Evolutionary conservation across 768 basidiomycete genomes (phyloP), one percentile per base, ranked within the genome.

Genomic region (Clavulina sp.): DNA sequence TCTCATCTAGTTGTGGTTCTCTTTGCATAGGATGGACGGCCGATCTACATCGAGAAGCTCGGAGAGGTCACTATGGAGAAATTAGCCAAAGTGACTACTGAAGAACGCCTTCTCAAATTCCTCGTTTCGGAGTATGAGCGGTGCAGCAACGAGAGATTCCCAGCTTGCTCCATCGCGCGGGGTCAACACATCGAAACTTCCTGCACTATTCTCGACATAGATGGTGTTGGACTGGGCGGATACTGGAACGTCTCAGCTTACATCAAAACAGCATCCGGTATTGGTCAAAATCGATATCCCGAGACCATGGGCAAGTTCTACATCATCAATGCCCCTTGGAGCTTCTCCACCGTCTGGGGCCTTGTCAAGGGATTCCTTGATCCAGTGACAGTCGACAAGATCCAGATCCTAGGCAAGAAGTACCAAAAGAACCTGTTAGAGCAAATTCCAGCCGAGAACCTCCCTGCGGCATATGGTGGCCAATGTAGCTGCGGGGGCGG

Each of bases 231-330:
- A 6, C 62, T 97, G 55, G 65, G 74, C 56, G 78, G 77, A 62
- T 97, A 96, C 63, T 91, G 81, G 65, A 76, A 75, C 61, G 91
- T 97, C 68, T 92, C 87, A 69, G 84, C 86, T 67, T 93, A 89
- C 70, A 83, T 97, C 40, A 74, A 71, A 55, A 65, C 75, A 21
- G 84, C 89, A 0, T 69, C 82, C 0, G 61, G 64, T 26, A 81
- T 99, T 65, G 86, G 87, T 7, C 91, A 95, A 65, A 76, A 95
- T 69, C 73, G 83, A 57, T 97, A 91, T 65, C 86, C 89, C 1
- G 87, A 93, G 65, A 78, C 73, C 57, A 88, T 96, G 93, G 93
- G 93, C 70, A 87, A 85, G 63, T 96, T 99, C 71, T 99, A 86
- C 73, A 91, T 97, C 73, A 84, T 95, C 74, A 96, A 97, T 62